Conservation (phyloP, 768 basidiomycete genomes). For the Mrakia blollopis region DNA sequence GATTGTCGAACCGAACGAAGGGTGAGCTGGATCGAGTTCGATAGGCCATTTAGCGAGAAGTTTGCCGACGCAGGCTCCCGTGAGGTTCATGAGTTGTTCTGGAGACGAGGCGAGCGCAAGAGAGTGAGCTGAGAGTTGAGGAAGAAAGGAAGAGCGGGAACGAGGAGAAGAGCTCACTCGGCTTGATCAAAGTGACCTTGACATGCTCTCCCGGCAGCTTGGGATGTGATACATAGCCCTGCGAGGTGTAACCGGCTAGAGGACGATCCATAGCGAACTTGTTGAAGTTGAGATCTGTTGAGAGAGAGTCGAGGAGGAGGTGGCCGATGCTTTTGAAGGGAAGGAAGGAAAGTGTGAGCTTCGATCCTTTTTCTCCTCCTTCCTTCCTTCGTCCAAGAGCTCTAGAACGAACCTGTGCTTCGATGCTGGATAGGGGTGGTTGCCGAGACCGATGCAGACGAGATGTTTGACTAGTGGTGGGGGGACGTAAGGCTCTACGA, state of each 20-base stretch:
- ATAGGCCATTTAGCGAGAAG: slow-evolving; percentile 2
- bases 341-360: background rate
- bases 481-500: background rate
- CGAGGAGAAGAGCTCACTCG: background rate
- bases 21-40: background rate
- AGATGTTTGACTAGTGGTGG: slow-evolving; percentile 8
- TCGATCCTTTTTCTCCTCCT: too few species aligned
- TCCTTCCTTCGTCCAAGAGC: background rate
- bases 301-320: slow-evolving; percentile 4
- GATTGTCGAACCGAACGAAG: background rate
- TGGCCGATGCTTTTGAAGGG: background rate
- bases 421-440: background rate
- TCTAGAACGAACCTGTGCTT: slow-evolving; percentile 3
- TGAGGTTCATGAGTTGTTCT: slow-evolving; percentile 22
- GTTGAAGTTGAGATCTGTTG: background rate
- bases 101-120: too few species aligned
- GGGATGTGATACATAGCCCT: background rate
- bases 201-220: background rate
- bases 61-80: background rate
- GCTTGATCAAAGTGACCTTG: slow-evolving; percentile 13
- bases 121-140: background rate
- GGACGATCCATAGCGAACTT: background rate
- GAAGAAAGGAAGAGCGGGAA: background rate
- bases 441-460: slow-evolving; percentile 19
- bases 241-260: background rate